phyloP scores from a whole-genome alignment of 179 eudicot species.

The Silene vulgaris region DNA sequence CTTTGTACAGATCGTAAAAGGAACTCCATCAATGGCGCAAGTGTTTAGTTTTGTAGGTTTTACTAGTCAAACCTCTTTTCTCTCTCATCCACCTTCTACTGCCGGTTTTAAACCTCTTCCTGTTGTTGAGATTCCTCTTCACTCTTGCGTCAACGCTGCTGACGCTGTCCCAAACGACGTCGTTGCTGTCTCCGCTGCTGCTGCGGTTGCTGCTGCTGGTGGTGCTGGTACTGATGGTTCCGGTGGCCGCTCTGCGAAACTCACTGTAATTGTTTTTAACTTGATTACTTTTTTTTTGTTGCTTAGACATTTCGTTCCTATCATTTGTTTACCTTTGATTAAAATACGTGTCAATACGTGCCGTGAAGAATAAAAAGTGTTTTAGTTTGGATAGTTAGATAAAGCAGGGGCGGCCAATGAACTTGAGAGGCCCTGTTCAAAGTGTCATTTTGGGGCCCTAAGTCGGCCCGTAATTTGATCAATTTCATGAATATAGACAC shows the following conservation, averaged over 20 bases:
- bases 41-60: constrained; percentile 54
- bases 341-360: background rate
- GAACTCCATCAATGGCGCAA: constrained; percentile 58
- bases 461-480: too few species aligned
- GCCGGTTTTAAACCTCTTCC: constrained; percentile 65
- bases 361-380: background rate
- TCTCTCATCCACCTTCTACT: constrained; percentile 38
- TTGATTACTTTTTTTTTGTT: background rate
- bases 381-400: background rate
- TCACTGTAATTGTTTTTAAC: constrained; percentile 35
- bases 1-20: constrained; percentile 71
- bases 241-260: constrained; percentile 33
- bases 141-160: constrained; percentile 15
- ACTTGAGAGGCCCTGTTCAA: too few species aligned
- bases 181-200: constrained; percentile 11
- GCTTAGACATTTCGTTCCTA: background rate
- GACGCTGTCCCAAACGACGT: constrained; percentile 24
- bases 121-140: constrained; percentile 50
- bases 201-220: constrained; percentile 12
- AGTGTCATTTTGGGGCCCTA: too few species aligned
- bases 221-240: background rate
- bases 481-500: too few species aligned
- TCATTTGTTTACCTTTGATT: background rate
- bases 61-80: constrained; percentile 30
- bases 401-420: too few species aligned